These are phyloP conservation scores for Cronartium quercuum DNA, from an alignment of 1,284 basidiomycete species.

Conservation along the genomic window DNA sequence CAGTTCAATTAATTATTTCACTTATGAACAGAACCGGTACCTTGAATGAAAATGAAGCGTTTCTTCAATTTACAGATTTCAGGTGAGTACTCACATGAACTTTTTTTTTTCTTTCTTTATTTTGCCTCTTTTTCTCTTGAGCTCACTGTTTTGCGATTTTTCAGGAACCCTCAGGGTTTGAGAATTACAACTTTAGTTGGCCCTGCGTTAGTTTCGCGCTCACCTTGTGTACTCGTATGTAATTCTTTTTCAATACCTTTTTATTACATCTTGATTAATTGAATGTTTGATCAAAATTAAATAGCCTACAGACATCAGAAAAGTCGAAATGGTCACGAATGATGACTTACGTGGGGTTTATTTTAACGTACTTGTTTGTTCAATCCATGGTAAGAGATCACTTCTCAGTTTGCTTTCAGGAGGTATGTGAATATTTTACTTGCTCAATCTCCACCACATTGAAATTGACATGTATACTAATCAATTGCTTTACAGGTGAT, in stretches of 20 bases:
- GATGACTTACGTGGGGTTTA: conserved; percentile 1
- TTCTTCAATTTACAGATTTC: conserved; percentile 18
- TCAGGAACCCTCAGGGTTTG: too few species aligned
- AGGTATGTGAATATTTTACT: conserved; percentile 13
- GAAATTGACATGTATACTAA: not conserved
- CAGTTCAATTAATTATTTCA: too few species aligned
- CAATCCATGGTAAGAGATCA: conserved; percentile 6
- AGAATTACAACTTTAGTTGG: too few species aligned
- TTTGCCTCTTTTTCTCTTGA: too few species aligned
- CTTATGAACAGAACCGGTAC: conserved; percentile 31
- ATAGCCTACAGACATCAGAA: conserved; percentile 18
- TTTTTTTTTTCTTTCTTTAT: too few species aligned
- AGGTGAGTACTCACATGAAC: too few species aligned
- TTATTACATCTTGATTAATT: too few species aligned
- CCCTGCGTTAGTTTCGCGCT: conserved; percentile 15
- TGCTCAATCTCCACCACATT: not conserved
- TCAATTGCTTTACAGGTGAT: conserved; percentile 2
- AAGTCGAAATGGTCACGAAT: conserved; percentile 15
- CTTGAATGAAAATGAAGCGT: conserved; percentile 19
- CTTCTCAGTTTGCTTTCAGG: conserved; percentile 20
- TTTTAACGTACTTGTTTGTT: conserved; percentile 31
- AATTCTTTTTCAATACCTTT: too few species aligned
- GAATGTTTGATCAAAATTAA: not conserved
- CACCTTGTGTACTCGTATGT: conserved; percentile 19
- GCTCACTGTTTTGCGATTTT: too few species aligned